A percentile compares a stretch with the other conserved stretches of the same genome.
phyloP scores from a whole-genome alignment of 163 green algal genomes.

The Prototheca cutis region DNA sequence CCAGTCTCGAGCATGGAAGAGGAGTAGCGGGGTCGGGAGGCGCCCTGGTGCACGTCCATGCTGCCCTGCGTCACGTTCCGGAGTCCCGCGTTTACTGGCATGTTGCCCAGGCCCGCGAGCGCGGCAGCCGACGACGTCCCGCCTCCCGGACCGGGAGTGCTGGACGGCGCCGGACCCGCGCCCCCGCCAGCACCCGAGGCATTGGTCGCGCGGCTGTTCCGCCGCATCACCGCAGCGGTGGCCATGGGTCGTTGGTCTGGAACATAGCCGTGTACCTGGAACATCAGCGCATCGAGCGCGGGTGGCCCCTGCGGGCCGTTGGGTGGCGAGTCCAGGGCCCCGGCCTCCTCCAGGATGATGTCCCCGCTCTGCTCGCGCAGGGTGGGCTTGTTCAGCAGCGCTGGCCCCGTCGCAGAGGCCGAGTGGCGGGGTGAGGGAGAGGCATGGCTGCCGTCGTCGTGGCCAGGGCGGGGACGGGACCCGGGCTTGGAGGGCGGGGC shows the following conservation, averaged over 20 bases:
- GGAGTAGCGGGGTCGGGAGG: not conserved
- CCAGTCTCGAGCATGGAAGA: not conserved
- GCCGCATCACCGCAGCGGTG: no score
- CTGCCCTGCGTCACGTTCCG: not conserved
- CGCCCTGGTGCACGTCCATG: not conserved
- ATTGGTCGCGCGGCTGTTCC: no score
- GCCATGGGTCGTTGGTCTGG: not conserved
- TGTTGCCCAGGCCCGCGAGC: not conserved
- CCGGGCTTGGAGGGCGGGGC: no score
- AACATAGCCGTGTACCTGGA: not conserved
- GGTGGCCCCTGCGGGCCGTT: not conserved
- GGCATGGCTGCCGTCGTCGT: not conserved
- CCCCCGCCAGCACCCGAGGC: no score
- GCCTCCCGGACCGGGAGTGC: not conserved
- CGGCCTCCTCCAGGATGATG: slow-evolving; percentile 1
- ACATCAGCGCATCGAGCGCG: not conserved
- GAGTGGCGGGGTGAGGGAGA: not conserved
- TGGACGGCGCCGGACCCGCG: not conserved
- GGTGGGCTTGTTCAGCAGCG: slow-evolving; percentile 1
- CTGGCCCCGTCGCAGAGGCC: not conserved
- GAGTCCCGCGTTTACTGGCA: not conserved
- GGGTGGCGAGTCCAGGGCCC: not conserved
- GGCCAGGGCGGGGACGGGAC: no score
- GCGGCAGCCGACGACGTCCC: no score
- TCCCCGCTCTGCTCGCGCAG: slow-evolving; percentile 2